Evolutionary conservation across 2,329 filamentous ascomycete species (phyloP).

Genomic region (Achaetomium macrosporum): DNA sequence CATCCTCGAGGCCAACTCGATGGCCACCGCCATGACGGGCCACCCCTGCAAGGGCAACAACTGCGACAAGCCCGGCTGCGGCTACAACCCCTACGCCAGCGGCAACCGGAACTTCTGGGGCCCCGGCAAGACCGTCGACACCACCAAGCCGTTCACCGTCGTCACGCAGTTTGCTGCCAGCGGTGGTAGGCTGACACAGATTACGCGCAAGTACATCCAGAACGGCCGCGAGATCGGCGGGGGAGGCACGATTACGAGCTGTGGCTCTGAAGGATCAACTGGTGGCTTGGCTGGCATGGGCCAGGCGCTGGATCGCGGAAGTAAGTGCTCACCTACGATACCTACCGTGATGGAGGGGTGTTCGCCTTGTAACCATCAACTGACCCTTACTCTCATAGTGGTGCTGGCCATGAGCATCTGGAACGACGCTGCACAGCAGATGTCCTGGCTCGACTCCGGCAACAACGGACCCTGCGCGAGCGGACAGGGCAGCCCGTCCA

Average conservation of each 20-base stretch:
- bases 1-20: constrained; percentile 49
- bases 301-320: constrained; percentile 39
- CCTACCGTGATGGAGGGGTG: not conserved
- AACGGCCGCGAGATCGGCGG: not conserved
- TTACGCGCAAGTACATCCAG: not conserved
- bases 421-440: not conserved
- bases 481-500: not conserved
- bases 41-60: constrained; percentile 36
- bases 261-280: not conserved
- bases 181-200: not conserved
- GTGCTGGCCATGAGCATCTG: not conserved
- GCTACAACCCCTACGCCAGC: constrained; percentile 30
- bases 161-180: not conserved
- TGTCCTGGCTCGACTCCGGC: not conserved
- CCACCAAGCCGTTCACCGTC: not conserved
- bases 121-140: constrained; percentile 14
- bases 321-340: not conserved
- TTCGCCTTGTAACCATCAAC: not conserved
- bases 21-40: constrained; percentile 41
- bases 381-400: not conserved
- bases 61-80: constrained; percentile 40
- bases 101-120: constrained; percentile 33
- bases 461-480: not conserved
- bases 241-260: not conserved
- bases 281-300: constrained; percentile 25